These are phyloP conservation scores for Diplodia corticola DNA, from an alignment of 2,329 filamentous ascomycete genomes.

Conservation along the genomic window DNA sequence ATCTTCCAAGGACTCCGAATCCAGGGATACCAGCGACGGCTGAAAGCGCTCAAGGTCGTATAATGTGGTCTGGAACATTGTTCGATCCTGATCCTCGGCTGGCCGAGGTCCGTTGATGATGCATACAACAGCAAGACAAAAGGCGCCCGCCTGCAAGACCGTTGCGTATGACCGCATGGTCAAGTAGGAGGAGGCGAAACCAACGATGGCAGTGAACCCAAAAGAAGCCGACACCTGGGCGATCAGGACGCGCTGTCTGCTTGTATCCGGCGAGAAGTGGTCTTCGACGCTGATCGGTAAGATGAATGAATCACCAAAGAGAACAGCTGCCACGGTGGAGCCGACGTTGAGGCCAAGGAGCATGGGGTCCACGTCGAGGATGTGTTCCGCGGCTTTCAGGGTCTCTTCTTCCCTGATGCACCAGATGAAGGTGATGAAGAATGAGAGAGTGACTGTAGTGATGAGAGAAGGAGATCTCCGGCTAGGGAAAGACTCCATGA, in stretches of 20 bases:
- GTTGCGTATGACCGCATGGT: slow-evolving; percentile 25
- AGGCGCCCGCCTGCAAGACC: slow-evolving; percentile 20
- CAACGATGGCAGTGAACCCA: slow-evolving; percentile 20
- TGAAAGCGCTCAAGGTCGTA: slow-evolving; percentile 6
- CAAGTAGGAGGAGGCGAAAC: slow-evolving; percentile 20
- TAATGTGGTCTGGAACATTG: not conserved
- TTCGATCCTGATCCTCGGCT: not conserved
- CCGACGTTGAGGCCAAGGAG: slow-evolving; percentile 22
- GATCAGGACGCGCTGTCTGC: not conserved
- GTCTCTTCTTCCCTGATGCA: slow-evolving; percentile 15
- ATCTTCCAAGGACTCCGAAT: not conserved
- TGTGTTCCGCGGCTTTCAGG: slow-evolving; percentile 16
- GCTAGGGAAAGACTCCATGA: not conserved
- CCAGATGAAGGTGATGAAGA: slow-evolving; percentile 1
- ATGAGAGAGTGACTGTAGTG: not conserved
- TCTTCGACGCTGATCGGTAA: slow-evolving; percentile 21
- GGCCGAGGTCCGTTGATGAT: slow-evolving; percentile 9
- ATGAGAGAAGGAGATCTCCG: not conserved
- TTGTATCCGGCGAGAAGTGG: not conserved
- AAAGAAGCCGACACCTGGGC: slow-evolving; percentile 19
- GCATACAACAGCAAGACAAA: slow-evolving; percentile 21
- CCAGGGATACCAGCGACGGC: not conserved
- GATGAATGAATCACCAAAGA: slow-evolving; percentile 25
- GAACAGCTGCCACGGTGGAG: slow-evolving; percentile 21
- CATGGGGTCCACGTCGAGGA: slow-evolving; percentile 9